Conservation (phyloP, 2,329 filamentous ascomycete genomes). For the Penicillium digitatum region DNA sequence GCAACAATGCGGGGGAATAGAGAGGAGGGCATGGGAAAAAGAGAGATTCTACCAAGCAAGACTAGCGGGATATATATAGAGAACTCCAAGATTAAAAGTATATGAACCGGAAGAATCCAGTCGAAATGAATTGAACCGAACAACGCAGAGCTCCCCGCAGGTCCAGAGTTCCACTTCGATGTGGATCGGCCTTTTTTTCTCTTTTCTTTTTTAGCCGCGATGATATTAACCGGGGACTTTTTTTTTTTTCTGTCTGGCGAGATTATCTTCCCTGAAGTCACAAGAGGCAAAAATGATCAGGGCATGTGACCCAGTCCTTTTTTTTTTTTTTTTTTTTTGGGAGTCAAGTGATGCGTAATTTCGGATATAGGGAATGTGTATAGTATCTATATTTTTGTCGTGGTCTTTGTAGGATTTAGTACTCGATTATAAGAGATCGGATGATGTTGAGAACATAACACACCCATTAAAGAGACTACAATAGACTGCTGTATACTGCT, state of each 20-base stretch:
- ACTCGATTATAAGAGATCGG: not conserved
- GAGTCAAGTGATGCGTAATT: not conserved
- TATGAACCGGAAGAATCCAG: constrained; percentile 13
- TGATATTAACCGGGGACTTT: constrained; percentile 5
- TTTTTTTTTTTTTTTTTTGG: no score
- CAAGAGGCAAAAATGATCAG: not conserved
- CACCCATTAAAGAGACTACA: no score
- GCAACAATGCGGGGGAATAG: not conserved
- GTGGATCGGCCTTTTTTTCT: not conserved
- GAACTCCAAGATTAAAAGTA: not conserved
- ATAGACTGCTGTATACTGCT: not conserved
- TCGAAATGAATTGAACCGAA: constrained; percentile 18
- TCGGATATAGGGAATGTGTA: not conserved
- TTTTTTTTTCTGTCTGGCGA: not conserved
- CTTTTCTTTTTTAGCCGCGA: constrained; percentile 7
- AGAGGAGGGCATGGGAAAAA: not conserved
- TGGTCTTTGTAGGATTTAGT: no score
- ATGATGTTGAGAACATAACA: not conserved
- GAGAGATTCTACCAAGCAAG: not conserved
- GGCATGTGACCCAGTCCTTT: not conserved
- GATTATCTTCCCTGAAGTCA: not conserved
- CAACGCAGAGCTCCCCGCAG: constrained; percentile 14
- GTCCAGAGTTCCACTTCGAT: not conserved
- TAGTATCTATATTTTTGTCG: no score
- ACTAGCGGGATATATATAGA: not conserved